Conservation (phyloP, 257 asterid species). For the Solanum chilense region DNA sequence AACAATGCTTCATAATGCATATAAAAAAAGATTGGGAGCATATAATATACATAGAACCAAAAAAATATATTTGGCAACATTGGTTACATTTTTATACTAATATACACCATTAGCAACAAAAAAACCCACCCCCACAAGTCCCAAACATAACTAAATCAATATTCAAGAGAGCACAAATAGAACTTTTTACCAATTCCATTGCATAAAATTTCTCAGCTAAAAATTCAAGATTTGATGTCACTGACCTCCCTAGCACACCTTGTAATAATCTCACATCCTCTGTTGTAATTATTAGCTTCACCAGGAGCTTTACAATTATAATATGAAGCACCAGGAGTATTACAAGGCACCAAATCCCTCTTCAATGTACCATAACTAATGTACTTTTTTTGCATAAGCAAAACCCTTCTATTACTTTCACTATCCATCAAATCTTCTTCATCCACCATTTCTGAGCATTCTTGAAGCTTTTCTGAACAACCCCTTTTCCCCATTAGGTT, state of each 20-base stretch:
- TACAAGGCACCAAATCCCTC: constrained; percentile 76
- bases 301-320: constrained; percentile 50
- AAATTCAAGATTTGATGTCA: not conserved
- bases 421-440: constrained; percentile 37
- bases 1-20: not conserved
- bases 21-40: not conserved
- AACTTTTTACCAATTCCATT: constrained; percentile 4
- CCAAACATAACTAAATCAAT: not conserved
- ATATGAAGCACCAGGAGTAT: constrained; percentile 75
- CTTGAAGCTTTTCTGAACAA: constrained; percentile 32
- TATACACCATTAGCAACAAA: not conserved
- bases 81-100: not conserved
- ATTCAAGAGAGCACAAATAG: not conserved
- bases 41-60: not conserved
- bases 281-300: constrained; percentile 46
- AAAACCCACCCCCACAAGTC: not conserved
- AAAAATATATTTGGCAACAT: not conserved
- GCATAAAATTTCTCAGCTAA: not conserved
- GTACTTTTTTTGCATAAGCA: constrained; percentile 45
- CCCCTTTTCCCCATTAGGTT: constrained; percentile 26
- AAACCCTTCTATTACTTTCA: constrained; percentile 45
- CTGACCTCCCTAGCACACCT: constrained; percentile 58
- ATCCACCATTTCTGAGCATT: constrained; percentile 24
- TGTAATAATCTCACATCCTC: constrained; percentile 89
- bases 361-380: constrained; percentile 63